Evolutionary conservation across 371 early-diverging fungal genomes (phyloP).

Genomic region (Mucor sp.): DNA sequence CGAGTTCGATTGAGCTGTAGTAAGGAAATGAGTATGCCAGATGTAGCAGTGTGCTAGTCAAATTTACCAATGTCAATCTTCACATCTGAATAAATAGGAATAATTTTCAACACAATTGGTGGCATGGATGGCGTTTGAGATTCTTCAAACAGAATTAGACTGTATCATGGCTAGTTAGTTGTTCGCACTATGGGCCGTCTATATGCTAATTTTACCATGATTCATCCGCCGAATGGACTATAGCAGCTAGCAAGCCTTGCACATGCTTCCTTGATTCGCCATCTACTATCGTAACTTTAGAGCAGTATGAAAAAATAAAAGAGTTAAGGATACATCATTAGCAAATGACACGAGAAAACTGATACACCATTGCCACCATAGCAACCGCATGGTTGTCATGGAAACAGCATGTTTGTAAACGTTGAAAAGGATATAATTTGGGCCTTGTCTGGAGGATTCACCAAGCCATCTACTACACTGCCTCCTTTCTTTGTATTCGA

Average conservation of each 20-base stretch:
- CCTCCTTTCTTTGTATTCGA: conserved; percentile 1
- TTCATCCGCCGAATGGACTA: conserved; percentile 16
- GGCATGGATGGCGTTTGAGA: conserved; percentile 31
- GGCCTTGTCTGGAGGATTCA: conserved; percentile 24
- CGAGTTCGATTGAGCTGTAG: conserved; percentile 14
- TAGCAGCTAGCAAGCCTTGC: conserved; percentile 18
- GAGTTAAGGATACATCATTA: conserved; percentile 16
- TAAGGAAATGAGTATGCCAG: neutral
- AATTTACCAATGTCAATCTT: conserved; percentile 25
- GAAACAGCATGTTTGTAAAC: neutral
- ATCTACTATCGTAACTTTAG: conserved; percentile 21
- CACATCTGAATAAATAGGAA: conserved; percentile 33
- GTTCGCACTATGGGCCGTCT: neutral
- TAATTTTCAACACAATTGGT: conserved; percentile 20
- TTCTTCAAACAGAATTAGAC: conserved; percentile 29
- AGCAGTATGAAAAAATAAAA: conserved; percentile 24
- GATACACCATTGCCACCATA: neutral
- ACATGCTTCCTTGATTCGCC: neutral
- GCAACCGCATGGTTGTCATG: neutral
- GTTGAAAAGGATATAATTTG: conserved; percentile 45
- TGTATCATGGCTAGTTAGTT: conserved; percentile 3
- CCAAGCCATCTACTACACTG: conserved; percentile 15
- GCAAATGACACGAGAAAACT: neutral
- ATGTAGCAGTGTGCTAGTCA: neutral
- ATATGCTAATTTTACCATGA: conserved; percentile 27